These are phyloP conservation scores for Solanum peruvianum DNA, from an alignment of 257 asterid species.

Conservation along the genomic window DNA sequence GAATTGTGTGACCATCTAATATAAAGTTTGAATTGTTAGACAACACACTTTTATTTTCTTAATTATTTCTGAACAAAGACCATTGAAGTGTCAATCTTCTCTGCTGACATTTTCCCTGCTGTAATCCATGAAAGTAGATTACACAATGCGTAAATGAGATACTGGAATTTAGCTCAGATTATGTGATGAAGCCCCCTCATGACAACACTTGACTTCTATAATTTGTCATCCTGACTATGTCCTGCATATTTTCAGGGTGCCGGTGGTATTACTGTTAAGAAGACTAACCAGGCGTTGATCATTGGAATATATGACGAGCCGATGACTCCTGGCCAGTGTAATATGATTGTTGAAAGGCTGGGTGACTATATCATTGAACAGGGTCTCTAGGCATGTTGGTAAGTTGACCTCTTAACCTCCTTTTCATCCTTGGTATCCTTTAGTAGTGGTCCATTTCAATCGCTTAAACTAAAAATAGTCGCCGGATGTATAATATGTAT, in stretches of 20 bases:
- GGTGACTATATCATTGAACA: slow-evolving; percentile 42
- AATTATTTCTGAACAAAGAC: background rate
- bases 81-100: background rate
- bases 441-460: background rate
- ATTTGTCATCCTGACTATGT: background rate
- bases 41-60: background rate
- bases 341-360: slow-evolving; percentile 39
- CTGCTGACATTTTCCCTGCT: background rate
- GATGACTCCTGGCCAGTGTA: slow-evolving; percentile 45
- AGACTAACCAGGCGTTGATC: slow-evolving; percentile 34
- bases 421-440: background rate
- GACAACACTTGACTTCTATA: background rate
- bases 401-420: background rate
- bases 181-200: background rate
- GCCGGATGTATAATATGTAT: background rate
- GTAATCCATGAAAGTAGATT: background rate
- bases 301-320: slow-evolving; percentile 42
- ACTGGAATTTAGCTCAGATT: background rate
- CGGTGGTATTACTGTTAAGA: slow-evolving; percentile 35
- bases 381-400: slow-evolving; percentile 4
- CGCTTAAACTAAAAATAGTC: background rate
- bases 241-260: slow-evolving; percentile 16
- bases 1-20: background rate
- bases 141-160: background rate
- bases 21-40: background rate